Evolutionary conservation across 2,329 filamentous ascomycete genomes (phyloP).

Genomic region (Sporothrix euskadiensis): DNA sequence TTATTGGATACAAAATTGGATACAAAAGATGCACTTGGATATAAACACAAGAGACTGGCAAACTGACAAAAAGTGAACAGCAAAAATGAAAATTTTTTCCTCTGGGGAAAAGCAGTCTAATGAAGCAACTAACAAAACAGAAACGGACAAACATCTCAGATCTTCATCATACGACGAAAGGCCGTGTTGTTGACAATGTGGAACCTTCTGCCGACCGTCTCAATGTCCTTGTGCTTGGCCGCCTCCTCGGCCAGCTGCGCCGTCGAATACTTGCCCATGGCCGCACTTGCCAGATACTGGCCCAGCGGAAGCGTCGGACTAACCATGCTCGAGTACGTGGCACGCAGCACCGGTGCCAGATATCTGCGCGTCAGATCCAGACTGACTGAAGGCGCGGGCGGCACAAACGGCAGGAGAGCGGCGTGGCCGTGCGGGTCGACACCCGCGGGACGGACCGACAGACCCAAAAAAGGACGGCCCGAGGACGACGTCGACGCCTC

Average conservation of each 20-base stretch:
- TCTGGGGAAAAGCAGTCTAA: neutral
- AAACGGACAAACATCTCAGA: neutral
- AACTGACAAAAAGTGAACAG: neutral
- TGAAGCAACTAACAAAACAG: neutral
- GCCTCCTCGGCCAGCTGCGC: conserved; percentile 24
- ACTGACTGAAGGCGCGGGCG: conserved; percentile 34
- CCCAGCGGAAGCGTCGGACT: conserved; percentile 51
- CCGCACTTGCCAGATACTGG: conserved; percentile 47
- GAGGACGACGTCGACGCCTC: conserved; percentile 31
- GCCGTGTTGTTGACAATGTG: conserved; percentile 29
- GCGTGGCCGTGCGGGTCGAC: conserved; percentile 55
- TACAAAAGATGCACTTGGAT: neutral
- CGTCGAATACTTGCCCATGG: conserved; percentile 44
- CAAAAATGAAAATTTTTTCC: neutral
- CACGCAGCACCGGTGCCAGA: conserved; percentile 37
- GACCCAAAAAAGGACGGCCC: conserved; percentile 48
- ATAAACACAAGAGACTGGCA: no score
- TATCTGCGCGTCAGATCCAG: conserved; percentile 26
- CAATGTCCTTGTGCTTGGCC: conserved; percentile 37
- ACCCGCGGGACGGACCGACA: conserved; percentile 59
- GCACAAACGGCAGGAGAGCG: conserved; percentile 47
- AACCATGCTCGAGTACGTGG: conserved; percentile 33
- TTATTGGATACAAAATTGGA: neutral
- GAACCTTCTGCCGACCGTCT: conserved; percentile 28
- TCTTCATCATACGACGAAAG: conserved; percentile 25